Evolutionary conservation across 352 stramenopile genomes (phyloP).

Genomic region (Hyaloperonospora brassicae): DNA sequence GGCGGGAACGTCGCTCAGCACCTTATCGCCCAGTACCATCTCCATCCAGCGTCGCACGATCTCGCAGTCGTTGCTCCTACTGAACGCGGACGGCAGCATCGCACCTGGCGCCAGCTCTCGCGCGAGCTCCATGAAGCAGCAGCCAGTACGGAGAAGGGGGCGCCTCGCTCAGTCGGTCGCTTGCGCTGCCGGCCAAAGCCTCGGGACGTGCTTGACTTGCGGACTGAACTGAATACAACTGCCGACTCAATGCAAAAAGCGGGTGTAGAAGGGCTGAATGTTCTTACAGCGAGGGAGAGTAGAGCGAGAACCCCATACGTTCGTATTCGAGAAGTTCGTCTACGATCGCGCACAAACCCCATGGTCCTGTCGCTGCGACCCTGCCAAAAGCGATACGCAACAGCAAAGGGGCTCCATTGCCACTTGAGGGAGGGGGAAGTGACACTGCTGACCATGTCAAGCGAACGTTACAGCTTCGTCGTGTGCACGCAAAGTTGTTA

Average conservation of each 20-base stretch:
- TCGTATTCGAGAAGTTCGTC: no score
- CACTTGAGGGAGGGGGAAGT: not conserved
- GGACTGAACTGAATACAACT: constrained; percentile 20
- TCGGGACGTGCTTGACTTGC: not conserved
- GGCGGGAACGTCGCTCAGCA: constrained; percentile 35
- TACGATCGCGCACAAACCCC: not conserved
- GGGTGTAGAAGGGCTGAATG: not conserved
- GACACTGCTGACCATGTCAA: not conserved
- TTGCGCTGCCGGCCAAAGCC: not conserved
- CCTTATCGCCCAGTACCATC: constrained; percentile 82
- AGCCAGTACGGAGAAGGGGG: not conserved
- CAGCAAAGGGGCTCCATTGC: no score
- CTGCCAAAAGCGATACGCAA: not conserved
- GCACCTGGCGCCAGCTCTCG: constrained; percentile 26
- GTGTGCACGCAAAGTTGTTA: no score
- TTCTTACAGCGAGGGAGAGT: not conserved
- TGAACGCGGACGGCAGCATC: constrained; percentile 31
- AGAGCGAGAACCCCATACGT: no score
- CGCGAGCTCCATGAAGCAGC: constrained; percentile 18
- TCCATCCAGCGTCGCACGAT: constrained; percentile 82
- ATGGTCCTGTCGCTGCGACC: not conserved
- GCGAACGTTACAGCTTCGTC: no score
- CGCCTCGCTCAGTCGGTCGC: not conserved
- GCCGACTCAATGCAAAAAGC: constrained; percentile 3
- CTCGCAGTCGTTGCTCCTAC: constrained; percentile 44